Percentiles rank a stretch among this genome's conserved stretches.
phyloP scores from a whole-genome alignment of 2,329 filamentous ascomycete species.

The Colletotrichum eleusines region DNA sequence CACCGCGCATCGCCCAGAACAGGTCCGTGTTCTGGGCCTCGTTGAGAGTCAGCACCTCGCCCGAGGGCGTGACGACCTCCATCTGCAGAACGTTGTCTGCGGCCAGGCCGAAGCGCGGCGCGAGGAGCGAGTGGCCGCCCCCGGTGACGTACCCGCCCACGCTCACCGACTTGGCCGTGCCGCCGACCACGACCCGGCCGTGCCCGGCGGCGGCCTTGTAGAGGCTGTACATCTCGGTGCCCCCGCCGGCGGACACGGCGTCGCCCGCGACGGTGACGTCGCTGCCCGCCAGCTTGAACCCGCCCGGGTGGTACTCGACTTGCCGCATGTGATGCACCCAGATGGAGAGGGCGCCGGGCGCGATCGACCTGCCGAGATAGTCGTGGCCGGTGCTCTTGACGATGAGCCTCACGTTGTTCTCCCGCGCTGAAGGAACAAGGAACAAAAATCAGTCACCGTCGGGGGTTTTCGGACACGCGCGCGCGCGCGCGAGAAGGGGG shows the following conservation, averaged over 20 bases:
- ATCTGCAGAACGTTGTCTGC: constrained; percentile 72
- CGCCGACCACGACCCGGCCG: constrained; percentile 65
- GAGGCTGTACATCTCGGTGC: constrained; percentile 63
- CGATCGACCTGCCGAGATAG: constrained; percentile 59
- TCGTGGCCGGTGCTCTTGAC: constrained; percentile 59
- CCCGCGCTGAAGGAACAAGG: constrained; percentile 46
- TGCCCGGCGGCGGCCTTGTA: constrained; percentile 59
- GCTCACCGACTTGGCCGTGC: constrained; percentile 67
- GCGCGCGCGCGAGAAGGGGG: too few relatives aligned
- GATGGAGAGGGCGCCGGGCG: constrained; percentile 64
- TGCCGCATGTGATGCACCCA: constrained; percentile 60
- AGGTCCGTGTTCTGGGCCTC: constrained; percentile 67
- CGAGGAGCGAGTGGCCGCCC: constrained; percentile 69
- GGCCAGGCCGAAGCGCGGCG: constrained; percentile 67
- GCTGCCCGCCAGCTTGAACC: constrained; percentile 11
- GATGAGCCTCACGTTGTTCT: constrained; percentile 56
- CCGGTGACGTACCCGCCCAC: constrained; percentile 72
- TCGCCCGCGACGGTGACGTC: constrained; percentile 48
- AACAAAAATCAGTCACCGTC: constrained; percentile 46
- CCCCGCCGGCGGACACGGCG: constrained; percentile 66
- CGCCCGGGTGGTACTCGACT: constrained; percentile 5
- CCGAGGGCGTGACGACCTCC: constrained; percentile 66
- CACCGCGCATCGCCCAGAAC: constrained; percentile 73
- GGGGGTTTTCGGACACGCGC: too few relatives aligned
- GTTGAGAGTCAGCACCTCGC: constrained; percentile 63